A percentile compares a stretch with the other conserved stretches of the same genome.
Conservation (phyloP, 2,329 filamentous ascomycete genomes). For the Fusarium fujikuroi region DNA sequence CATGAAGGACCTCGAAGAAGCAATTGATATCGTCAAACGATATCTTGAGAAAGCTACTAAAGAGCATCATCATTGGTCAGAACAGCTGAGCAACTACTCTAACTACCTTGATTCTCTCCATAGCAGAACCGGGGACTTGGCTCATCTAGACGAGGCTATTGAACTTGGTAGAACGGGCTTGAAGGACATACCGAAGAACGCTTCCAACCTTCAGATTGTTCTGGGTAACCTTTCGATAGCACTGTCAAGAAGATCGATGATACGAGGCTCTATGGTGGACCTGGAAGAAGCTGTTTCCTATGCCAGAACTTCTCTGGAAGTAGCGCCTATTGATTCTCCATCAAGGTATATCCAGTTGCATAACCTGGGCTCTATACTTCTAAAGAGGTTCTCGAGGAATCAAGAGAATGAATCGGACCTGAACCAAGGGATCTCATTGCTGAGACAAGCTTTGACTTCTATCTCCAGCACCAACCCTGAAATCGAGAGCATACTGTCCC, state of each 20-base stretch:
- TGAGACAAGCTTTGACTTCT: background rate
- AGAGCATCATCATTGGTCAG: background rate
- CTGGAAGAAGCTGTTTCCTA: background rate
- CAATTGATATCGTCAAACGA: rapidly evolving
- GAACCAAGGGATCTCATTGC: background rate
- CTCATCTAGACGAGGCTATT: background rate
- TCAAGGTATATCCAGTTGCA: background rate
- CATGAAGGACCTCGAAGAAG: rapidly evolving
- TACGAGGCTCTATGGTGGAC: background rate
- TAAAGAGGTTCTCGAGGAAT: background rate
- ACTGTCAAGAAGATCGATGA: background rate
- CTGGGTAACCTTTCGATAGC: background rate
- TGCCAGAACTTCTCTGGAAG: background rate
- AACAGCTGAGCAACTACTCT: background rate
- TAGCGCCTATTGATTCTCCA: rapidly evolving
- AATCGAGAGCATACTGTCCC: background rate
- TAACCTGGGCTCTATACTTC: background rate
- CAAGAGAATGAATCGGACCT: background rate
- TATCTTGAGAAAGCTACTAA: background rate
- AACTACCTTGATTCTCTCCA: background rate
- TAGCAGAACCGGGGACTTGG: background rate
- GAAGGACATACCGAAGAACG: background rate
- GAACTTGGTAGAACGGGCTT: background rate
- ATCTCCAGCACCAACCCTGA: background rate
- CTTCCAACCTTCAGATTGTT: background rate